These are phyloP conservation scores for Pseudozyma sp. DNA, from an alignment of 1,284 basidiomycete genomes.

Conservation along the genomic window DNA sequence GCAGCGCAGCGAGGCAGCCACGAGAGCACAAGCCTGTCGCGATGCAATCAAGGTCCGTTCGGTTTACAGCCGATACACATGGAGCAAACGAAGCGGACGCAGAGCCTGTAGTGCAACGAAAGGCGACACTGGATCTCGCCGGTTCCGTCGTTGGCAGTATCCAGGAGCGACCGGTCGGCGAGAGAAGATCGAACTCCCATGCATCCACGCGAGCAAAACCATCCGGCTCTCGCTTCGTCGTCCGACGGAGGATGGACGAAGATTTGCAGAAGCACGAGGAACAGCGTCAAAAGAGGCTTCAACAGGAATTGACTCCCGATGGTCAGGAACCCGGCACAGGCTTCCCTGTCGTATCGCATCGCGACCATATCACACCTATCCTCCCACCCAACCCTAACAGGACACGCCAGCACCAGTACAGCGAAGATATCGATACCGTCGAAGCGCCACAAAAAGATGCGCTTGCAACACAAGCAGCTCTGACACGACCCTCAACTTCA, in stretches of 20 bases:
- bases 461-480: constrained; percentile 16
- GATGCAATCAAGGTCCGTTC: constrained; percentile 11
- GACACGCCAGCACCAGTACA: constrained; percentile 12
- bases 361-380: constrained; percentile 38
- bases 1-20: not conserved
- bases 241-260: constrained; percentile 44
- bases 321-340: constrained; percentile 42
- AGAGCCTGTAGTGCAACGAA: not conserved
- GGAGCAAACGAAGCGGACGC: not conserved
- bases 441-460: constrained; percentile 34
- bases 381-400: constrained; percentile 17
- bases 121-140: constrained; percentile 12
- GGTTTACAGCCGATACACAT: constrained; percentile 12
- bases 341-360: constrained; percentile 35
- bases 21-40: not conserved
- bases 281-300: constrained; percentile 19
- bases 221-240: constrained; percentile 39
- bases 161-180: constrained; percentile 33
- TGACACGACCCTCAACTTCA: not conserved
- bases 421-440: constrained; percentile 36
- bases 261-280: constrained; percentile 44
- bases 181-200: constrained; percentile 7
- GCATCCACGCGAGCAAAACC: constrained; percentile 12
- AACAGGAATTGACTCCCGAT: constrained; percentile 11
- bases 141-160: constrained; percentile 42